Evolutionary conservation across 2,329 filamentous ascomycete species (phyloP), one percentile per base, ranked within the genome.

Genomic region (Colletotrichum filicis): DNA sequence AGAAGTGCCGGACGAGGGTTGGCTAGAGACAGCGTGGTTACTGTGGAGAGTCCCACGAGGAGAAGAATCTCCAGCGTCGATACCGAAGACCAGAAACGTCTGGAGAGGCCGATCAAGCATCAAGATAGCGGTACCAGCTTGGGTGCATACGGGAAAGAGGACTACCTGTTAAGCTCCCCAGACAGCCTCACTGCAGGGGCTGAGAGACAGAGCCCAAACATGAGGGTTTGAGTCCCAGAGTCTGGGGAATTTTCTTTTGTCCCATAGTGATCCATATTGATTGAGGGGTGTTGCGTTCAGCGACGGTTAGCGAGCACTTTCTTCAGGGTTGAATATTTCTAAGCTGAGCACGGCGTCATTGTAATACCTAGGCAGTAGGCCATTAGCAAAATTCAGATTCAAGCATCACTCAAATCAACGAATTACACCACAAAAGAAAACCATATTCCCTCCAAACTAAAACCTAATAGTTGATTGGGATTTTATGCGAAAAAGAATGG

Each of bases 111-210:
- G 16, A 30, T 24, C 32, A 57, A 46, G 28, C 70, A 76, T 37
- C 74, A 79, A 1, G 74, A 73, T 24, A 85, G 84, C 19, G 76
- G 79, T 1, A 84, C 85, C 24, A 87, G 83, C 42, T 70, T 84
- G 35, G 83, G 83, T 1, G 65, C 86, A 61, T 87, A 87, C 73
- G 85, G 87, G 71, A 77, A 81, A 61, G 84, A 87, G 32, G 86
- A 85, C 1, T 87, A 87, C 63, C 75, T 87, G 70, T 80, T 84
- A 72, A 78, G 79, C 35, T 85, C 85, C 30, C 85, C 85, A 3
- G 82, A 82, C n/a, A 77, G 81, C 72, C 78, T 81, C 19, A 59
- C 49, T 24, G 26, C 28, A 2, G 68, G 67, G 22, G 24, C 56
- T 1, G n/a, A 55, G 14, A 57, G 58, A 12, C 53, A n/a, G 14